Base-by-base conservation (phyloP, 1,284 basidiomycete genomes). In the Mycena sp. region DNA sequence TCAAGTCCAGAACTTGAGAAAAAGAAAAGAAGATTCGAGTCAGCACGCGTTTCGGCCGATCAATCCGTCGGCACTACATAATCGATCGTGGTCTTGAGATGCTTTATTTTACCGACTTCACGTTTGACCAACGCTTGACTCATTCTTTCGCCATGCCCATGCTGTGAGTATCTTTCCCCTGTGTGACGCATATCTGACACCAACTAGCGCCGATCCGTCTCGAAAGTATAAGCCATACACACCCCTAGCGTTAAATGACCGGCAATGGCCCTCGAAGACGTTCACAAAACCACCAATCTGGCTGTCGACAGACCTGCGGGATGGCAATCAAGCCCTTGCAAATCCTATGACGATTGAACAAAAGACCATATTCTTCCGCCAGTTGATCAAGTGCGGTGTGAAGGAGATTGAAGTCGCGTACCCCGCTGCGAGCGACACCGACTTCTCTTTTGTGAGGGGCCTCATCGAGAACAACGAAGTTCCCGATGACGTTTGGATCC, bases 341-440 rank as follows among this genome's bases (percentile, higher is more conserved):
- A 96, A 95, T 74, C 95, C 98, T 25, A 99, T 99, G 98, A 95
- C 94, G 10, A 91, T 95, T 69, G 88, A 92, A 65, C 96, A 98
- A 78, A 98, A 98, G 78, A 90, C 91, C 21, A 79, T 86, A 23
- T 99, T 99, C 87, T 99, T 99, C 85, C 84, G 93, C 64, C 85
- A 94, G 74, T 86, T 99, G 58, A 84, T 99, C 70, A 91, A 95
- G 75, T 92, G 91, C 71, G 96, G 96, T 26, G 90, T 98, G 77
- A 99, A 99, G 83, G 94, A 99, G 81, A 98, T 99, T 76, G 98
- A 99, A 79, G 85, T 96, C 58, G 90, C 95, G 38, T 98, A 96
- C 76, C 97, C 97, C 37, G 94, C 96, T 51, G 96, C 97, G 29
- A 98, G 95, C 71, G 96, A 99, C 72, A 96, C 96, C 61, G 98